Evolutionary conservation across 148 eudicot species (phyloP).

Genomic region (Agrostemma githago): DNA sequence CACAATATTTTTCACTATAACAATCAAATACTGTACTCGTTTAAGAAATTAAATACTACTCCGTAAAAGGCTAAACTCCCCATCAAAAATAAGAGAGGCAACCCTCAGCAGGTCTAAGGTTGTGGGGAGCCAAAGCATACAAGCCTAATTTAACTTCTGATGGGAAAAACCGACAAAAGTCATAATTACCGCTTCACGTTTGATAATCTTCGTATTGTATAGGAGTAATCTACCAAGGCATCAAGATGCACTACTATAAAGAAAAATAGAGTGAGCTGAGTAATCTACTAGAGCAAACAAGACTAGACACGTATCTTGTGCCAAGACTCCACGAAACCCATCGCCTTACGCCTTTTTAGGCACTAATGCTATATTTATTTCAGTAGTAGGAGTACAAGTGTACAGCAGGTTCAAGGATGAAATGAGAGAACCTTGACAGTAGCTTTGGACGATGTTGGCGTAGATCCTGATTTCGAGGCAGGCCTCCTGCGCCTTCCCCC

Average conservation of each 20-base stretch:
- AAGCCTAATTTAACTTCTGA: neutral
- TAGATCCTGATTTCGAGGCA: slow-evolving; percentile 39
- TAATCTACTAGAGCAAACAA: neutral
- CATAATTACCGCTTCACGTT: neutral
- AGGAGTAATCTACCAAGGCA: neutral
- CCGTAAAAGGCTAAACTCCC: neutral
- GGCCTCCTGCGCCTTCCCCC: slow-evolving; percentile 79
- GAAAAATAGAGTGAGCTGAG: neutral
- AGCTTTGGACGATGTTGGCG: slow-evolving; percentile 49
- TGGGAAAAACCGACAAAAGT: neutral
- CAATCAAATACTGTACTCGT: neutral
- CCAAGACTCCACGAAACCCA: neutral
- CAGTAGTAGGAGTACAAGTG: neutral
- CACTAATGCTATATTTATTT: neutral
- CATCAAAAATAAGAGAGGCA: neutral
- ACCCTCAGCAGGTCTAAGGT: neutral
- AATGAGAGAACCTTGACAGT: slow-evolving; percentile 56
- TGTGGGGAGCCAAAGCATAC: neutral
- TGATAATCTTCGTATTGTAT: neutral
- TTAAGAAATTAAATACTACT: neutral
- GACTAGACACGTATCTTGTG: neutral
- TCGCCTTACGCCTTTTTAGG: neutral
- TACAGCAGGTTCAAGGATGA: neutral
- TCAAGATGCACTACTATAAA: neutral
- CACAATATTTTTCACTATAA: neutral